Conservation (phyloP, 306 rosid genomes). For the Hippophae tibetana region DNA sequence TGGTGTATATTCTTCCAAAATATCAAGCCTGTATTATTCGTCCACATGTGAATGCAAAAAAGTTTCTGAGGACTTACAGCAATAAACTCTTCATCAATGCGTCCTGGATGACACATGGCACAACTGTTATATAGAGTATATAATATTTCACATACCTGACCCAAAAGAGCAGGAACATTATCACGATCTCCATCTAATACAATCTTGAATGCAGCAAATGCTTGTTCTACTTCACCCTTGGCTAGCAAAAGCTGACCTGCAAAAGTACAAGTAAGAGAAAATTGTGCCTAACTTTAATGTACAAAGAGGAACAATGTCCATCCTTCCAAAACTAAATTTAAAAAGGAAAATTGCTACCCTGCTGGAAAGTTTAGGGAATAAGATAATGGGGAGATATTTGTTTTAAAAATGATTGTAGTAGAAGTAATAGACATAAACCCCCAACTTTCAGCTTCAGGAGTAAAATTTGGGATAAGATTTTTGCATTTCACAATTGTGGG, state of each 20-base stretch:
- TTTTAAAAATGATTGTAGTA: no score
- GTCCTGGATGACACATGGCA: no score
- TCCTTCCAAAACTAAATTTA: constrained; percentile 4
- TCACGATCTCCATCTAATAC: constrained; percentile 90
- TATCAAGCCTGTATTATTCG: no score
- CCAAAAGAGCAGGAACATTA: constrained; percentile 93
- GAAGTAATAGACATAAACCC: no score
- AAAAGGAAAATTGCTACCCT: neutral
- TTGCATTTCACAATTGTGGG: neutral
- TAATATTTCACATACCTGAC: constrained; percentile 47
- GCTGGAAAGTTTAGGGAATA: no score
- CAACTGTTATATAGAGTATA: no score
- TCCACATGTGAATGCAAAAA: no score
- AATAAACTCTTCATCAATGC: no score
- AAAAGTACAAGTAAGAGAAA: constrained; percentile 16
- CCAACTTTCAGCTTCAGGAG: no score
- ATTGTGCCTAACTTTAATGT: constrained; percentile 8
- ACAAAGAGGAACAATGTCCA: neutral
- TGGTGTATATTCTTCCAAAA: no score
- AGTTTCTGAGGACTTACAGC: no score
- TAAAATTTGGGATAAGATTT: neutral
- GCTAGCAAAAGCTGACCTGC: constrained; percentile 98
- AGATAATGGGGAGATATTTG: no score
- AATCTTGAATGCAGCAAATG: constrained; percentile 89
- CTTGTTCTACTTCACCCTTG: constrained; percentile 93